phyloP scores from a whole-genome alignment of 768 basidiomycete genomes.

The Auricularia sp. region DNA sequence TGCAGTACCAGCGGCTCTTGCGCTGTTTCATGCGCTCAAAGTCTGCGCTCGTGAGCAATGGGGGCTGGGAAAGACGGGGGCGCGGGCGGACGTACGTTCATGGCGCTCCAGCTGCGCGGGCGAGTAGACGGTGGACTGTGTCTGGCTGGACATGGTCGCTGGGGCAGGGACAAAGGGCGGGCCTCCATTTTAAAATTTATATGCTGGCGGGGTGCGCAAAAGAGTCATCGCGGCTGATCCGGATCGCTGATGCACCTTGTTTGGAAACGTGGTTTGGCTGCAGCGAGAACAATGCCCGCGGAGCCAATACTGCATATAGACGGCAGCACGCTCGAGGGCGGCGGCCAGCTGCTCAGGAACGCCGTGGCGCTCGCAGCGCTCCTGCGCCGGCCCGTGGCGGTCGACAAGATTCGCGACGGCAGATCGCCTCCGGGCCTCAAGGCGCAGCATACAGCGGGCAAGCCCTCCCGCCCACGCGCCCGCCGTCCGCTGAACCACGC shows the following conservation, averaged over 20 bases:
- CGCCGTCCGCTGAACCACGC: background rate
- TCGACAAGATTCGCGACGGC: constrained; percentile 50
- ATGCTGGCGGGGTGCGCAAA: too few relatives aligned
- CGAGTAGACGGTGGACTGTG: background rate
- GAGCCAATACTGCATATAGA: constrained; percentile 20
- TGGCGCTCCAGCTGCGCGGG: background rate
- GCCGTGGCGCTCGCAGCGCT: constrained; percentile 57
- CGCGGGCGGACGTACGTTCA: background rate
- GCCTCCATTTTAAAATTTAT: too few relatives aligned
- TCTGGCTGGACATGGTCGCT: background rate
- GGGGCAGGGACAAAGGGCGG: background rate
- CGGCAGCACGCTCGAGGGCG: constrained; percentile 41
- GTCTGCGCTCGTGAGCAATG: background rate
- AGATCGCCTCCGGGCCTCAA: constrained; percentile 57
- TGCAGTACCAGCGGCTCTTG: background rate
- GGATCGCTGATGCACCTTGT: too few relatives aligned
- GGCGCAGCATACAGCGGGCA: constrained; percentile 64
- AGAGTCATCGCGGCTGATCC: too few relatives aligned
- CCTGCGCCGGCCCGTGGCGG: constrained; percentile 46
- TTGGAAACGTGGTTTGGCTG: too few relatives aligned
- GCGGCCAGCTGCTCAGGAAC: constrained; percentile 68
- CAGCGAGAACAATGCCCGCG: background rate
- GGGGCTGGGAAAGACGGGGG: too few relatives aligned
- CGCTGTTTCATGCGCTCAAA: background rate
- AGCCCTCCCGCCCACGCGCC: constrained; percentile 5